These are phyloP conservation scores for Candida methanosorbosa DNA, from an alignment of 805 yeast species.

Conservation along the genomic window DNA sequence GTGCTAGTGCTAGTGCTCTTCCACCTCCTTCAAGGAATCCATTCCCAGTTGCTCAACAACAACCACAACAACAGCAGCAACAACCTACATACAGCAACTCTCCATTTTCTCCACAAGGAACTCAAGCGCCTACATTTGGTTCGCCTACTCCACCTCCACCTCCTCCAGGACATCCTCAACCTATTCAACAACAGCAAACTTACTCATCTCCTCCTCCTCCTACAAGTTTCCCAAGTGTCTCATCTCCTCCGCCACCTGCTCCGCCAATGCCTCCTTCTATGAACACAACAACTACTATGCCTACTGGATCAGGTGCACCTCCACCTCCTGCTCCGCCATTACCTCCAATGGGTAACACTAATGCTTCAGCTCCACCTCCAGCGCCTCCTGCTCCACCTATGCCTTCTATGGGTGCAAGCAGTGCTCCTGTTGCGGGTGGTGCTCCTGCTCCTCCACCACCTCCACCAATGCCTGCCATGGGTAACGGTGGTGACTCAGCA, in stretches of 20 bases:
- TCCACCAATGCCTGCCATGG: slow-evolving; percentile 17
- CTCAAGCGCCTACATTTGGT: too few relatives aligned
- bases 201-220: slow-evolving; percentile 10
- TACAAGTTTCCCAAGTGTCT: slow-evolving; percentile 19
- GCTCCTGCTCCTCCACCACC: slow-evolving; percentile 19
- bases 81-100: slow-evolving; percentile 1
- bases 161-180: slow-evolving; percentile 18
- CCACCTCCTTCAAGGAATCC: slow-evolving; percentile 16
- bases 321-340: slow-evolving; percentile 16
- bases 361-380: slow-evolving; percentile 20
- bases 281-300: slow-evolving; percentile 1
- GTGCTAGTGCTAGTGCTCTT: slow-evolving; percentile 17
- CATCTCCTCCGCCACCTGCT: slow-evolving; percentile 37
- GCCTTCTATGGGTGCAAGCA: slow-evolving; percentile 7
- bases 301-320: slow-evolving; percentile 11
- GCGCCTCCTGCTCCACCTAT: slow-evolving; percentile 16
- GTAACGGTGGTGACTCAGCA: slow-evolving; percentile 28
- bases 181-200: slow-evolving; percentile 7
- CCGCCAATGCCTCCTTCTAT: slow-evolving; percentile 31
- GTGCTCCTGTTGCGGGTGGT: slow-evolving; percentile 20
- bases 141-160: background rate
- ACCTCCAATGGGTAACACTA: slow-evolving; percentile 14
- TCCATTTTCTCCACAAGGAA: too few relatives aligned
- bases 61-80: slow-evolving; percentile 19
- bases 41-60: slow-evolving; percentile 34